Conservation (phyloP, 345 rosid species). For the Acer campestre region DNA sequence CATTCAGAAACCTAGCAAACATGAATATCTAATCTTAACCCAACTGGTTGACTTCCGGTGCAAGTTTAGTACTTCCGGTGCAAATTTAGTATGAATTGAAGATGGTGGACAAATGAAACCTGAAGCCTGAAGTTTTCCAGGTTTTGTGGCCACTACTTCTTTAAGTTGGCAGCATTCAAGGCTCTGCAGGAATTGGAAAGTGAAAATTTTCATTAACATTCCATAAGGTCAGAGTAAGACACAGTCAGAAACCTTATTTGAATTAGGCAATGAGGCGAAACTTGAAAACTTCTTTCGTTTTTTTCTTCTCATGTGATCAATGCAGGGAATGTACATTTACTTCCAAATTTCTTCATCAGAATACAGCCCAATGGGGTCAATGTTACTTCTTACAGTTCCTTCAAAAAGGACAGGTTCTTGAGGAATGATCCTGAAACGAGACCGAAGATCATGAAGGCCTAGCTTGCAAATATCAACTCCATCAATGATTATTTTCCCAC, state of each 20-base stretch:
- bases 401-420: conserved; percentile 96
- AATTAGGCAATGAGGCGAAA: too few species aligned
- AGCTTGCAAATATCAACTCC: conserved; percentile 66
- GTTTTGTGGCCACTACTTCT: conserved; percentile 66
- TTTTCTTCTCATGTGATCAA: too few species aligned
- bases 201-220: neutral
- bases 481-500: conserved; percentile 74
- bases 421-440: conserved; percentile 90
- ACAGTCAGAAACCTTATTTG: neutral
- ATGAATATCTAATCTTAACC: neutral
- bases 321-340: conserved; percentile 32
- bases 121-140: conserved; percentile 52
- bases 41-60: neutral
- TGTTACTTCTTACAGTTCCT: conserved; percentile 90
- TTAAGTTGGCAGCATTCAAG: conserved; percentile 92
- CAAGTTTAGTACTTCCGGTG: too few species aligned
- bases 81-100: neutral
- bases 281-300: too few species aligned
- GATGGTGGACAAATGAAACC: neutral
- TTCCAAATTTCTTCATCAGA: conserved; percentile 92
- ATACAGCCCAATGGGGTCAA: conserved; percentile 75
- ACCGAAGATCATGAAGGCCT: conserved; percentile 85
- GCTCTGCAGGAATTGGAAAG: conserved; percentile 43
- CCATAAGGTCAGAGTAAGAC: too few species aligned
- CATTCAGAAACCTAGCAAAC: neutral